phyloP scores from a whole-genome alignment of 768 basidiomycete genomes.

The Suillus sp. region DNA sequence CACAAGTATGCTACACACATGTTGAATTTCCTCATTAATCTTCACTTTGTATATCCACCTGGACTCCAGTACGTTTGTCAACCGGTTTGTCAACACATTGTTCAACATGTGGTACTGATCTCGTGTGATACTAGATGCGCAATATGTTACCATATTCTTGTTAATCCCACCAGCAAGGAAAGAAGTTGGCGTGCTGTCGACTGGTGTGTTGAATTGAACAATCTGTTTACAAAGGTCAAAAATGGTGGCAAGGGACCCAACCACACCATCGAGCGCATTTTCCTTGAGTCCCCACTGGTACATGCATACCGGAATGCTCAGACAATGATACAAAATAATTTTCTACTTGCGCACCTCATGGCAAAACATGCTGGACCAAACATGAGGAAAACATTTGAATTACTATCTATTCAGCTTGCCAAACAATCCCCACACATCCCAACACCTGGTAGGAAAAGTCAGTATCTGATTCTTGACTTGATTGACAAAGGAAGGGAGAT shows the following conservation, averaged over 20 bases:
- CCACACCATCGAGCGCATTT: slow-evolving; percentile 32
- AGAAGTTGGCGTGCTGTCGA: slow-evolving; percentile 37
- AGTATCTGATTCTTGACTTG: neutral
- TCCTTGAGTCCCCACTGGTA: slow-evolving; percentile 38
- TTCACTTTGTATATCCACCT: slow-evolving; percentile 24
- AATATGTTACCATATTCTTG: slow-evolving; percentile 28
- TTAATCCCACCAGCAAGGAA: slow-evolving; percentile 39
- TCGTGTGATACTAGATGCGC: too few relatives aligned
- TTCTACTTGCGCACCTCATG: slow-evolving; percentile 28
- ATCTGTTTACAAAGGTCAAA: slow-evolving; percentile 42
- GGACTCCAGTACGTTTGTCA: too few relatives aligned
- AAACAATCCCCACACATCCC: neutral
- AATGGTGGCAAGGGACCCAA: slow-evolving; percentile 40
- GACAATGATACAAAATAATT: slow-evolving; percentile 15
- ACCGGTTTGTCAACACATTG: too few relatives aligned
- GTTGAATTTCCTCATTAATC: slow-evolving; percentile 28
- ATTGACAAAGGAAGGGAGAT: slow-evolving; percentile 9
- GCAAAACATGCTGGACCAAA: slow-evolving; percentile 28
- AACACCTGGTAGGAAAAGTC: neutral
- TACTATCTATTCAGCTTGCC: slow-evolving; percentile 7
- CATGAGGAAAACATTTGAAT: slow-evolving; percentile 29
- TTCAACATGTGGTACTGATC: too few relatives aligned
- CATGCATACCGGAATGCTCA: slow-evolving; percentile 32
- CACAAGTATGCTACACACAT: slow-evolving; percentile 39
- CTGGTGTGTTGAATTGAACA: slow-evolving; percentile 44